These are phyloP conservation scores for Bipolaris gigantea DNA, from an alignment of 2,329 filamentous ascomycete genomes.

Conservation along the genomic window DNA sequence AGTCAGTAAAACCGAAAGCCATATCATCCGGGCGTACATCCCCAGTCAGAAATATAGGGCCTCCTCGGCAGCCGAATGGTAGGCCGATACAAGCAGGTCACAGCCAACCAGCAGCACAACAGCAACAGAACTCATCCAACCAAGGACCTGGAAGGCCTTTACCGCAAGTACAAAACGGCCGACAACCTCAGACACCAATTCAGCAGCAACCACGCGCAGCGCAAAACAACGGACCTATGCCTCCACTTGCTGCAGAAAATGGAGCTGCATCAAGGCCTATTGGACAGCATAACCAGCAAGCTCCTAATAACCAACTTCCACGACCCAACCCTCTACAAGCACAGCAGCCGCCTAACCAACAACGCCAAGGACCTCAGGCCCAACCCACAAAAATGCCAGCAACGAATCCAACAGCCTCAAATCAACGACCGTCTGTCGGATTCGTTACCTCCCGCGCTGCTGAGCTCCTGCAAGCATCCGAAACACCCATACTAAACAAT, in stretches of 20 bases:
- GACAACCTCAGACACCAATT: conserved; percentile 34
- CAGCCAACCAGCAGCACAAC: conserved; percentile 28
- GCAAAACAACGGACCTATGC: conserved; percentile 25
- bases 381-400: conserved; percentile 13
- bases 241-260: conserved; percentile 26
- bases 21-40: conserved; percentile 26
- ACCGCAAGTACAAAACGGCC: conserved; percentile 29
- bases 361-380: conserved; percentile 18
- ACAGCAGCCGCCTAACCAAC: conserved; percentile 21
- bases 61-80: conserved; percentile 24
- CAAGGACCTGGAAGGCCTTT: conserved; percentile 24
- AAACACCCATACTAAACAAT: conserved; percentile 33
- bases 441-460: conserved; percentile 53
- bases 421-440: conserved; percentile 45
- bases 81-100: conserved; percentile 29
- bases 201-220: conserved; percentile 28
- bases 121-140: conserved; percentile 29
- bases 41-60: conserved; percentile 23
- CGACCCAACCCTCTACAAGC: conserved; percentile 32
- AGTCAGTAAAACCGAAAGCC: conserved; percentile 20
- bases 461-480: conserved; percentile 44
- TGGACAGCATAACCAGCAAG: conserved; percentile 20
- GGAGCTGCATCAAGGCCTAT: conserved; percentile 22
- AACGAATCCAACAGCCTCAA: conserved; percentile 18
- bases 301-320: conserved; percentile 25